Percentiles rank a stretch among this genome's conserved stretches.
phyloP scores from a whole-genome alignment of 805 yeast species.

The Wickerhamiella brachini region DNA sequence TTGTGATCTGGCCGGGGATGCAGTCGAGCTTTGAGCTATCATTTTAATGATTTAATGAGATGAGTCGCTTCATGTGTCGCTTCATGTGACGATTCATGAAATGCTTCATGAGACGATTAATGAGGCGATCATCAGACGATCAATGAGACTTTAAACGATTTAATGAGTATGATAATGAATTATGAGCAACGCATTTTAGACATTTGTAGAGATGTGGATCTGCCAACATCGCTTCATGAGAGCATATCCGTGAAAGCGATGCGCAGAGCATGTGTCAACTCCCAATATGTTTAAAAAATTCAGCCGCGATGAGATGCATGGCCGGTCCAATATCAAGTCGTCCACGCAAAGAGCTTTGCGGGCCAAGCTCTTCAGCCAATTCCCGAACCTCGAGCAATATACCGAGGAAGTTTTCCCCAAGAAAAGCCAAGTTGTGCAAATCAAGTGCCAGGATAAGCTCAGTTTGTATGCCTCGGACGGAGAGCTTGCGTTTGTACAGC shows the following conservation, averaged over 20 bases:
- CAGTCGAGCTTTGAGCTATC: no score
- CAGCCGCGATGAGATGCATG: constrained; percentile 74
- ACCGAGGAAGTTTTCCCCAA: constrained; percentile 80
- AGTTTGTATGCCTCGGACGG: constrained; percentile 61
- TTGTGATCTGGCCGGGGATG: no score
- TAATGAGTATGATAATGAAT: not conserved
- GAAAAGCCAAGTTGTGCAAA: constrained; percentile 63
- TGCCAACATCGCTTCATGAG: no score
- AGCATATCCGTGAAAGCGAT: no score
- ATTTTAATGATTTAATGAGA: not conserved
- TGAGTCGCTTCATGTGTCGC: no score
- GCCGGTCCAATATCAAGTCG: constrained; percentile 82
- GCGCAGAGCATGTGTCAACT: no score
- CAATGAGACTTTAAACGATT: no score
- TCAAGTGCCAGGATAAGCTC: constrained; percentile 83
- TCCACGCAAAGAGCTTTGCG: constrained; percentile 88
- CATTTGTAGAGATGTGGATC: no score
- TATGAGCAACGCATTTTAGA: no score
- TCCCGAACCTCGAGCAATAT: constrained; percentile 57
- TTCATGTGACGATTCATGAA: no score
- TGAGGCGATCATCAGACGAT: no score
- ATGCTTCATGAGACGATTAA: no score
- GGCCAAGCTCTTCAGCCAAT: constrained; percentile 56
- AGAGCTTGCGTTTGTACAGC: constrained; percentile 66
- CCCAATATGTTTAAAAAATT: constrained; percentile 30